A percentile compares a stretch with the other conserved stretches of the same genome.
phyloP scores from a whole-genome alignment of 306 rosid species.

The Vigna mungo region DNA sequence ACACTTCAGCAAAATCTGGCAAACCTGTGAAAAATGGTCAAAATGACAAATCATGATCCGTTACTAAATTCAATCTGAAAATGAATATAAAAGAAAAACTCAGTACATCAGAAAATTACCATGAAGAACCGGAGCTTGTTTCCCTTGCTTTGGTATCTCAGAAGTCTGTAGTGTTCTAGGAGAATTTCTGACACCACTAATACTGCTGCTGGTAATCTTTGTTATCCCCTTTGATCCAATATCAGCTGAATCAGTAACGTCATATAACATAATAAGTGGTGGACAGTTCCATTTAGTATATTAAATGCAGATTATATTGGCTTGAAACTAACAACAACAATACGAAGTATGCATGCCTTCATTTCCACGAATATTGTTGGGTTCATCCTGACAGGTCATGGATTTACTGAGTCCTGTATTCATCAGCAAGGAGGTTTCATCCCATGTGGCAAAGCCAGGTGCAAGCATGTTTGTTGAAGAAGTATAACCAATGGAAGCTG shows the following conservation, averaged over 20 bases:
- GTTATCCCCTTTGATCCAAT: conserved; percentile 67
- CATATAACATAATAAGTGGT: conserved; percentile 49
- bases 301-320: neutral
- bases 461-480: conserved; percentile 58
- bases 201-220: conserved; percentile 45
- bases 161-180: conserved; percentile 47
- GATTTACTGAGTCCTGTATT: conserved; percentile 51
- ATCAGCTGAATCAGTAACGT: conserved; percentile 77
- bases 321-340: conserved; percentile 8
- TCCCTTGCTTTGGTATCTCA: conserved; percentile 59
- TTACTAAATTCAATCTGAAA: neutral
- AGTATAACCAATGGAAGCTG: conserved; percentile 68
- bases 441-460: conserved; percentile 67
- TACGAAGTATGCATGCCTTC: conserved; percentile 61
- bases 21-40: conserved; percentile 52
- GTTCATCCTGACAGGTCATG: conserved; percentile 60
- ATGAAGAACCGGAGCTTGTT: conserved; percentile 55
- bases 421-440: conserved; percentile 60
- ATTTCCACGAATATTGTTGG: conserved; percentile 52
- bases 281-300: conserved; percentile 51
- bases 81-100: neutral
- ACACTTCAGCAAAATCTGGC: conserved; percentile 80
- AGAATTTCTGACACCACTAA: conserved; percentile 58
- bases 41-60: conserved; percentile 7
- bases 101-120: conserved; percentile 53